Conservation (phyloP, 2,329 filamentous ascomycete species). For the Onygena corvina region DNA sequence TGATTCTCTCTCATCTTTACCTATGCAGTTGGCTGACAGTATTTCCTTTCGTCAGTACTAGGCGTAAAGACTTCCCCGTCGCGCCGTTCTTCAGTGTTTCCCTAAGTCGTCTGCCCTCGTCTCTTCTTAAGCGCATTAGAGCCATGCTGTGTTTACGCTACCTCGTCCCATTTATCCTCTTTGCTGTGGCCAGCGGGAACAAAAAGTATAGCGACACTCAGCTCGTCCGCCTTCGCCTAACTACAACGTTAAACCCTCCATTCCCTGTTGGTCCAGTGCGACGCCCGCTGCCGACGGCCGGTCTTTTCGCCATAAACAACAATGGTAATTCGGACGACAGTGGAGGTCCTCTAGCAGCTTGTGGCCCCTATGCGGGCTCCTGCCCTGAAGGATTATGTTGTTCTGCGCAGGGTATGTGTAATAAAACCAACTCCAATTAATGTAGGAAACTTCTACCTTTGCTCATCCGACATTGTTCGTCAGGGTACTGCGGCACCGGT, state of each 20-base stretch:
- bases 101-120: background rate
- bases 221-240: background rate
- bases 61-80: too few species aligned
- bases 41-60: background rate
- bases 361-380: slow-evolving; percentile 26
- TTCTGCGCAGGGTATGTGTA: slow-evolving; percentile 26
- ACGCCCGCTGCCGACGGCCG: slow-evolving; percentile 6
- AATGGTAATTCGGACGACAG: background rate
- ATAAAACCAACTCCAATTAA: too few species aligned
- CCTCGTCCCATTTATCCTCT: background rate
- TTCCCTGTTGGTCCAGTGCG: slow-evolving; percentile 11
- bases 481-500: slow-evolving; percentile 32
- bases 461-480: background rate
- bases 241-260: background rate
- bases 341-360: slow-evolving; percentile 13
- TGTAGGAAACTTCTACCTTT: background rate
- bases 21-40: background rate
- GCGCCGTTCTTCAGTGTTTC: too few species aligned
- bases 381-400: slow-evolving; percentile 30
- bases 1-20: background rate
- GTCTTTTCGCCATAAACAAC: slow-evolving; percentile 10
- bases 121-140: background rate
- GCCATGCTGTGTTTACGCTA: slow-evolving; percentile 1
- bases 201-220: background rate
- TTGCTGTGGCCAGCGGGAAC: background rate